Evolutionary conservation across 495 filamentous ascomycete species (phyloP).

Genomic region (Geopyxis carbonaria): DNA sequence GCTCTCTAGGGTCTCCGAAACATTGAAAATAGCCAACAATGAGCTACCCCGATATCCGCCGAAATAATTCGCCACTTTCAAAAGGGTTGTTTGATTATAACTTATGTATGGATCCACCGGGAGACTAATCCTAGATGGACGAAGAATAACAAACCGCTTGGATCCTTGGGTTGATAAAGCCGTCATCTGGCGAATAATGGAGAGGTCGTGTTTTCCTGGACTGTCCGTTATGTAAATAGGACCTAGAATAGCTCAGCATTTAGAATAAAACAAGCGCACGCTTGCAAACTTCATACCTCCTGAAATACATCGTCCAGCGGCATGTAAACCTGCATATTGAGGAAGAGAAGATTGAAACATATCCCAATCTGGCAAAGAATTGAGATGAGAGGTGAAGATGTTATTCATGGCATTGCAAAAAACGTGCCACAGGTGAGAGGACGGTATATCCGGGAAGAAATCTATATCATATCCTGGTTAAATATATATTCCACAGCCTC

Average conservation of each 20-base stretch:
- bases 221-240: slow-evolving; percentile 87
- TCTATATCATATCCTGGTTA: slow-evolving; percentile 26
- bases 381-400: slow-evolving; percentile 57
- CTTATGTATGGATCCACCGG: slow-evolving; percentile 48
- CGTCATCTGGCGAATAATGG: slow-evolving; percentile 55
- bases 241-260: slow-evolving; percentile 20
- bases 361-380: slow-evolving; percentile 75
- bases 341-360: slow-evolving; percentile 86
- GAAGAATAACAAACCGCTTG: slow-evolving; percentile 9
- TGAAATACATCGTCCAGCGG: slow-evolving; percentile 71
- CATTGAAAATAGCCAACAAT: slow-evolving; percentile 64
- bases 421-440: slow-evolving; percentile 81
- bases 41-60: slow-evolving; percentile 8
- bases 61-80: slow-evolving; percentile 56
- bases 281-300: slow-evolving; percentile 41
- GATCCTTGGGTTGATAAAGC: slow-evolving; percentile 13
- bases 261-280: not conserved
- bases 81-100: slow-evolving; percentile 52
- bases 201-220: slow-evolving; percentile 60
- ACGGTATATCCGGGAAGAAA: slow-evolving; percentile 66
- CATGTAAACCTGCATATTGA: slow-evolving; percentile 63
- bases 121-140: slow-evolving; percentile 11
- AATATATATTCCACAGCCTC: not conserved
- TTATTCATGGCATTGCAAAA: slow-evolving; percentile 86
- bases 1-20: slow-evolving; percentile 32